A percentile compares a stretch with the other conserved stretches of the same genome.
phyloP scores from a whole-genome alignment of 306 rosid genomes.

The Glycine latifolia region DNA sequence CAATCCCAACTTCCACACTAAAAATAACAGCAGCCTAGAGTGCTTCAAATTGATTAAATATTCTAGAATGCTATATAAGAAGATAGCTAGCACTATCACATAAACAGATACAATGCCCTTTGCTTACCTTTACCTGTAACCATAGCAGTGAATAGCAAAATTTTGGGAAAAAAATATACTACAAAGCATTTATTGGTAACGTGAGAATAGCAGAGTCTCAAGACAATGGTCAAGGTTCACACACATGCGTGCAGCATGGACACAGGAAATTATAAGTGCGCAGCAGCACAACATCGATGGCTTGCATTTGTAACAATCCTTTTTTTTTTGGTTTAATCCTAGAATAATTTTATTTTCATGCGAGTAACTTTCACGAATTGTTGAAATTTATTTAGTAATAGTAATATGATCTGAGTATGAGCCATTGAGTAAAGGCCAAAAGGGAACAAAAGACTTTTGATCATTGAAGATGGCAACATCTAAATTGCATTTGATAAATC shows the following conservation, averaged over 20 bases:
- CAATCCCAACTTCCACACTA: conserved; percentile 32
- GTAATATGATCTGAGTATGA: conserved; percentile 11
- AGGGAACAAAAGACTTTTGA: neutral
- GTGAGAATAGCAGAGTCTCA: conserved; percentile 24
- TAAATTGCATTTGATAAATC: too few relatives aligned
- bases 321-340: neutral
- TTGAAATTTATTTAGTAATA: too few relatives aligned
- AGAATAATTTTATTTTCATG: neutral
- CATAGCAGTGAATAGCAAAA: too few relatives aligned
- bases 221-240: neutral
- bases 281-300: neutral
- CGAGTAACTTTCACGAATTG: neutral
- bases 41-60: too few relatives aligned
- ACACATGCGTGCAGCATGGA: conserved; percentile 2
- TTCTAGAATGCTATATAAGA: too few relatives aligned
- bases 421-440: neutral
- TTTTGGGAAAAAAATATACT: too few relatives aligned
- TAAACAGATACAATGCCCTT: too few relatives aligned
- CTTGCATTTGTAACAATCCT: neutral
- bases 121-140: too few relatives aligned
- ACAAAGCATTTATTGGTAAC: conserved; percentile 40
- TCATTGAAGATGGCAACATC: too few relatives aligned
- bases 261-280: neutral
- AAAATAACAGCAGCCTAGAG: conserved; percentile 3
- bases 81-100: too few relatives aligned